A percentile compares a stretch with the other conserved stretches of the same genome.
phyloP scores from a whole-genome alignment of 2,329 filamentous ascomycete genomes.

The Trichophyton verrucosum region DNA sequence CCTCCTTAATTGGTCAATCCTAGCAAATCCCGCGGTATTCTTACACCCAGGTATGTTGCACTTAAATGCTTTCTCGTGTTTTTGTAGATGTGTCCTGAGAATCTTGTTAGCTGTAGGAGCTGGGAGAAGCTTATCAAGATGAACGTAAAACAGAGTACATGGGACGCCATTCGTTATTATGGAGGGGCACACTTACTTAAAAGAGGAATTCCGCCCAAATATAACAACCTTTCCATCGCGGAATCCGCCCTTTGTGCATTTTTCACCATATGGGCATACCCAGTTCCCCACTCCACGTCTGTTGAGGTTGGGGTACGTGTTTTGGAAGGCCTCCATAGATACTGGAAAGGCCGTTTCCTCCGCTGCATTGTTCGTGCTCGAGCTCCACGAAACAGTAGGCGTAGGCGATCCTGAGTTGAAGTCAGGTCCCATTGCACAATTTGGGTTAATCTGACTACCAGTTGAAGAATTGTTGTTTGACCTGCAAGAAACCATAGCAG shows the following conservation, averaged over 20 bases:
- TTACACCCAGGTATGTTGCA: conserved; percentile 2
- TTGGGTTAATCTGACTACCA: background rate
- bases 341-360: background rate
- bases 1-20: conserved; percentile 3
- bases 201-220: conserved; percentile 3
- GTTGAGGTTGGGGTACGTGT: background rate
- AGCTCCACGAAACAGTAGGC: background rate
- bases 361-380: background rate
- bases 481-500: background rate
- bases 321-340: background rate
- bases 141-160: background rate
- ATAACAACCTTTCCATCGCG: background rate
- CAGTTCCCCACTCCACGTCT: background rate
- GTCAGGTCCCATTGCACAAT: background rate
- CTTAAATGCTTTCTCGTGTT: background rate
- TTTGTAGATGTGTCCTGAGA: background rate
- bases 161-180: background rate
- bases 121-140: background rate
- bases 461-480: background rate
- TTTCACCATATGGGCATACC: background rate
- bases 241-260: conserved; percentile 3
- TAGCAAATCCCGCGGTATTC: conserved; percentile 3
- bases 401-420: background rate
- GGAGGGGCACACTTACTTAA: background rate
- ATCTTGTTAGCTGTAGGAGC: background rate